Evolutionary conservation across 1,139 yeast genomes (phyloP), one percentile per base, ranked within the genome.

Genomic region (Saccharomyces hybrid): DNA sequence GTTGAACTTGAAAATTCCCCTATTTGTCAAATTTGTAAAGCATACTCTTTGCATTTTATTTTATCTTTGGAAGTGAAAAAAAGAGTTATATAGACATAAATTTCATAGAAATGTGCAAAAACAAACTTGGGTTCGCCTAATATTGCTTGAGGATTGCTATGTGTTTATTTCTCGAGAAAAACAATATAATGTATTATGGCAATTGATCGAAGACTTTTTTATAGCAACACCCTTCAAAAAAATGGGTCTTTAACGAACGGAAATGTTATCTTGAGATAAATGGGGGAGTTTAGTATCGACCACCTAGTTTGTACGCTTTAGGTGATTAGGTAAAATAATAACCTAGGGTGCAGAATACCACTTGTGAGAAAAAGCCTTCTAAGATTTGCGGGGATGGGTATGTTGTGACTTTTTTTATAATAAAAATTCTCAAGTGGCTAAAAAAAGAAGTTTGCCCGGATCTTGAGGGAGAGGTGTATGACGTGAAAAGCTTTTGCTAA

Each of bases 381-480:
- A 38, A 38, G 26, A 38, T 38, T 9, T 8, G 44, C 19, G 44
- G 24, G 44, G 44, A 38, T 21, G 26, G 24, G 19, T 19, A 19
- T 24, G 26, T 24, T 24, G 21, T 38, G 21, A 38, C 44, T 16
- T 38, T 38, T 38, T 38, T 38, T 38, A 38, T 38, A 38, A 16
- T 38, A 38, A 38, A 38, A 38, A 38, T 38, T 38, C 44, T 38
- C 44, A 26, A 38, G 44, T 38, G 44, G 44, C 44, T 38, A 38
- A 38, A 38, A 38, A 16, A 38, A 38, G 44, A 38, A 38, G 26
- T 38, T 38, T 19, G 44, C 44, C 42, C 44, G 44, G 44, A 38
- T 38, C 44, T 38, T 12, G 7, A 38, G 19, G 26, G 44, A 4
- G 44, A 11, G 44, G n/a, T 11, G 44, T 21, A 38, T 38, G 44